Percentiles rank a stretch among this genome's conserved stretches.
Conservation (phyloP, 495 filamentous ascomycete species). For the Margaritispora aquatica region DNA sequence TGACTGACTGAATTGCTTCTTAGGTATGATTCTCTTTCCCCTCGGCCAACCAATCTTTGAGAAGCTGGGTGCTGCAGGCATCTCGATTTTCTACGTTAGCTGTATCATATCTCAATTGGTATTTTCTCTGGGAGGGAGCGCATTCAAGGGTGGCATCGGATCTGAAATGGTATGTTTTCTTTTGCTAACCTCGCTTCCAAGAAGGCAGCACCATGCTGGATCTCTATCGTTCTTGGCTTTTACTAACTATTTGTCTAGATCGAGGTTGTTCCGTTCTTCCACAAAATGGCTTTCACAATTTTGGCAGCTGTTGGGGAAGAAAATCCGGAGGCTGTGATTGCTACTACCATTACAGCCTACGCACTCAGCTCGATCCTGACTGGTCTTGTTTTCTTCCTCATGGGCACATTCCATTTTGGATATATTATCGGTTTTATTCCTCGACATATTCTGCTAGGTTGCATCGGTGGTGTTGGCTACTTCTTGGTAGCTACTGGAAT, state of each 20-base stretch:
- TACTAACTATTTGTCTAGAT: slow-evolving; percentile 39
- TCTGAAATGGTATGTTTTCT: slow-evolving; percentile 84
- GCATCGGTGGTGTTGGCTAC: slow-evolving; percentile 96
- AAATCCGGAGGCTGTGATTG: slow-evolving; percentile 76
- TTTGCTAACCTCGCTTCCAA: too few relatives aligned
- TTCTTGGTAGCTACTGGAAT: slow-evolving; percentile 88
- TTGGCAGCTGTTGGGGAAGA: slow-evolving; percentile 70
- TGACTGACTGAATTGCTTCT: too few relatives aligned
- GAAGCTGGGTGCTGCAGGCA: slow-evolving; percentile 80
- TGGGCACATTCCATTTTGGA: slow-evolving; percentile 79
- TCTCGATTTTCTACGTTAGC: slow-evolving; percentile 98
- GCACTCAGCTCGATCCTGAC: slow-evolving; percentile 88
- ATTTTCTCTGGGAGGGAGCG: slow-evolving; percentile 79
- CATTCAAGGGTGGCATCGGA: slow-evolving; percentile 87
- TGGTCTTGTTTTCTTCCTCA: slow-evolving; percentile 81
- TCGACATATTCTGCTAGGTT: slow-evolving; percentile 90
- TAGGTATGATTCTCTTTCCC: slow-evolving; percentile 91
- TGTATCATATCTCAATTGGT: slow-evolving; percentile 90
- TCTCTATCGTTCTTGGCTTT: background rate
- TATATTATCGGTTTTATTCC: slow-evolving; percentile 95
- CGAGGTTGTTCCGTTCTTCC: slow-evolving; percentile 95
- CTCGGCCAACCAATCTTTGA: slow-evolving; percentile 79
- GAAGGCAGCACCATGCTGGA: too few relatives aligned
- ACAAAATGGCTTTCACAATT: slow-evolving; percentile 92
- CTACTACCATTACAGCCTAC: slow-evolving; percentile 87